phyloP scores from a whole-genome alignment of 306 rosid genomes.

The Corylus americana region DNA sequence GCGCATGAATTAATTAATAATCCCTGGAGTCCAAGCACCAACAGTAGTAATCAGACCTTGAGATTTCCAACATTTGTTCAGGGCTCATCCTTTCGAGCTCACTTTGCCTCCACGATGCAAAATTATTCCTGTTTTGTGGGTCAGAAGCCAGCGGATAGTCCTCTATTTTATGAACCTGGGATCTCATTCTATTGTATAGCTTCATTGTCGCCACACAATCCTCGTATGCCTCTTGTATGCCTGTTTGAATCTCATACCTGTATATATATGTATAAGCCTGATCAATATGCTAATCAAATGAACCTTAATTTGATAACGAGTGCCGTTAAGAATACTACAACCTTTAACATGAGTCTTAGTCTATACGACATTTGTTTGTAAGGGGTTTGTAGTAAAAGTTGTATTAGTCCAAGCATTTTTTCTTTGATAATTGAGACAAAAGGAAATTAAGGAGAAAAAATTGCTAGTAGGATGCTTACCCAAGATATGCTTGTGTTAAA shows the following conservation, averaged over 20 bases:
- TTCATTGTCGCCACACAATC: slow-evolving; percentile 87
- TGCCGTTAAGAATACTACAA: no score
- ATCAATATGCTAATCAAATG: background rate
- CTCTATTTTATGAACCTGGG: slow-evolving; percentile 62
- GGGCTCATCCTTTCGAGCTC: slow-evolving; percentile 88
- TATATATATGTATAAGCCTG: background rate
- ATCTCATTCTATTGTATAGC: slow-evolving; percentile 80
- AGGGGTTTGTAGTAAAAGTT: no score
- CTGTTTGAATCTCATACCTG: slow-evolving; percentile 89
- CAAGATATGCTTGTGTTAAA: slow-evolving; percentile 84
- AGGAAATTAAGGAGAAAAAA: background rate
- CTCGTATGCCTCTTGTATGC: slow-evolving; percentile 82
- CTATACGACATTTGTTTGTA: no score
- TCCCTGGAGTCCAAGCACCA: slow-evolving; percentile 82
- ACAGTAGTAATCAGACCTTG: slow-evolving; percentile 91
- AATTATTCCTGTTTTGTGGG: slow-evolving; percentile 67
- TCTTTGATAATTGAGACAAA: background rate
- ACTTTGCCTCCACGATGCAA: slow-evolving; percentile 68
- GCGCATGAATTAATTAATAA: background rate
- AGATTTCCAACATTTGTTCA: slow-evolving; percentile 74
- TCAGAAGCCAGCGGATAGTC: slow-evolving; percentile 67
- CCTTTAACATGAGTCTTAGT: no score
- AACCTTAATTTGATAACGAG: no score
- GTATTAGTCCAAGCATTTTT: no score
- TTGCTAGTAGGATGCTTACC: slow-evolving; percentile 44